phyloP scores from a whole-genome alignment of 2,329 filamentous ascomycete genomes.

The Phialocephala sp. region DNA sequence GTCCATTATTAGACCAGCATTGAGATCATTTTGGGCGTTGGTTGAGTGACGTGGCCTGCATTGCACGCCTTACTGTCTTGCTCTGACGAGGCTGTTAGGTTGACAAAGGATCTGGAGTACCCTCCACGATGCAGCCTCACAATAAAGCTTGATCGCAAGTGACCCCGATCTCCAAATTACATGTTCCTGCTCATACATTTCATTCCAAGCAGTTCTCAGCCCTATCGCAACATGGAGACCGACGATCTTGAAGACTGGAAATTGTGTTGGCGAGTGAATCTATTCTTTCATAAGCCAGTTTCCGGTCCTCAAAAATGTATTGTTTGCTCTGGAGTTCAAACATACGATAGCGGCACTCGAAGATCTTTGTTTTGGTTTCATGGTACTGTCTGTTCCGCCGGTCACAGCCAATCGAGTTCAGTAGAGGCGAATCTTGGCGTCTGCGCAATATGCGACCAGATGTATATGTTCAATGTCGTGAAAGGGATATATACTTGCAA shows the following conservation, averaged over 20 bases:
- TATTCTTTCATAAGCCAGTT: conserved; percentile 14
- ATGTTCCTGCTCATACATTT: neutral
- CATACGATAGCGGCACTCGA: neutral
- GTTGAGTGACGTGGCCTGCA: neutral
- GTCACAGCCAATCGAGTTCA: conserved; percentile 9
- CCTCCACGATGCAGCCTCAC: neutral
- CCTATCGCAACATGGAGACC: conserved; percentile 12
- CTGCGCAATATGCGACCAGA: conserved; percentile 21
- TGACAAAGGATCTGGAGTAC: neutral
- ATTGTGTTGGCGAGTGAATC: conserved; percentile 18
- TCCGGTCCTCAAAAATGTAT: conserved; percentile 10
- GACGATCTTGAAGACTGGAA: conserved; percentile 18
- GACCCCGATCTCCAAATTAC: neutral
- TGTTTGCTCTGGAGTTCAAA: neutral
- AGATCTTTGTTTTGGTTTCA: conserved; percentile 19
- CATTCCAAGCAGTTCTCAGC: neutral
- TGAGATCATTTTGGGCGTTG: too few relatives aligned
- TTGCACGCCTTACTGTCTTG: neutral
- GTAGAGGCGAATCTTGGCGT: neutral
- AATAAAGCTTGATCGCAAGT: neutral
- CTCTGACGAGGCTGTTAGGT: neutral
- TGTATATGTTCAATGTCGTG: conserved; percentile 19
- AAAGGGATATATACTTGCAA: conserved; percentile 19
- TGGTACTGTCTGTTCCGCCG: conserved; percentile 13
- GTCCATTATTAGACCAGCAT: too few relatives aligned